Conservation (phyloP, 73 alveolate species). For the Stentor roeselii region DNA sequence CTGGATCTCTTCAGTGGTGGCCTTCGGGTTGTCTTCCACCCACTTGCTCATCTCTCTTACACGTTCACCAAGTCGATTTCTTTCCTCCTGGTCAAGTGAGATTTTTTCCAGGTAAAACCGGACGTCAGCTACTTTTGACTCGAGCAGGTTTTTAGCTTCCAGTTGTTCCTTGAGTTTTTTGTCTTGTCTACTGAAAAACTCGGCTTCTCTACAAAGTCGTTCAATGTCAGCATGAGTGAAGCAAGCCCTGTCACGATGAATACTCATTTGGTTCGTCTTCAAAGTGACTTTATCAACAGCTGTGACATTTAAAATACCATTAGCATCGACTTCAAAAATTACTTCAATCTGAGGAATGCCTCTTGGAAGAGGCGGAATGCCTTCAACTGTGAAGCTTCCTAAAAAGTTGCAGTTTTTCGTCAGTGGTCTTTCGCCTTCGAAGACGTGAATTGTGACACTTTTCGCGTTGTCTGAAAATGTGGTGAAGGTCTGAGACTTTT, state of each 20-base stretch:
- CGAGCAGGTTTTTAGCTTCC: too few relatives aligned
- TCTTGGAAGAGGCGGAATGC: conserved; percentile 82
- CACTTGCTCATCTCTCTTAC: too few relatives aligned
- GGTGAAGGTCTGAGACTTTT: conserved; percentile 75
- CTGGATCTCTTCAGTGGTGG: too few relatives aligned
- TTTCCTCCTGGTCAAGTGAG: too few relatives aligned
- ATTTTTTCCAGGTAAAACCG: too few relatives aligned
- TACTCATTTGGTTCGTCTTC: conserved; percentile 61
- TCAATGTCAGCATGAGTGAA: conserved; percentile 80
- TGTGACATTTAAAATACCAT: conserved; percentile 88
- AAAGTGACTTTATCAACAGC: conserved; percentile 91
- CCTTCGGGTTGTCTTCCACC: too few relatives aligned
- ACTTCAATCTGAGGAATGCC: conserved; percentile 90
- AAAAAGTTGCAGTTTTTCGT: conserved; percentile 77
- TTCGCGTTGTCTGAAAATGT: conserved; percentile 88
- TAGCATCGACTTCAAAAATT: conserved; percentile 89
- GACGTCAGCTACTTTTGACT: too few relatives aligned
- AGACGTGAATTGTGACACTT: conserved; percentile 77
- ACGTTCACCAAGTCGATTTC: too few relatives aligned
- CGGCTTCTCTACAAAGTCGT: conserved; percentile 77
- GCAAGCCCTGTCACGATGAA: conserved; percentile 89
- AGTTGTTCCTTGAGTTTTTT: too few relatives aligned
- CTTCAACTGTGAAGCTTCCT: conserved; percentile 84
- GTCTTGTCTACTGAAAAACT: conserved; percentile 74
- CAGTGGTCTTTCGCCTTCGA: conserved; percentile 94